Conservation (phyloP, 768 basidiomycete genomes). For the Tulasnella sp. region DNA sequence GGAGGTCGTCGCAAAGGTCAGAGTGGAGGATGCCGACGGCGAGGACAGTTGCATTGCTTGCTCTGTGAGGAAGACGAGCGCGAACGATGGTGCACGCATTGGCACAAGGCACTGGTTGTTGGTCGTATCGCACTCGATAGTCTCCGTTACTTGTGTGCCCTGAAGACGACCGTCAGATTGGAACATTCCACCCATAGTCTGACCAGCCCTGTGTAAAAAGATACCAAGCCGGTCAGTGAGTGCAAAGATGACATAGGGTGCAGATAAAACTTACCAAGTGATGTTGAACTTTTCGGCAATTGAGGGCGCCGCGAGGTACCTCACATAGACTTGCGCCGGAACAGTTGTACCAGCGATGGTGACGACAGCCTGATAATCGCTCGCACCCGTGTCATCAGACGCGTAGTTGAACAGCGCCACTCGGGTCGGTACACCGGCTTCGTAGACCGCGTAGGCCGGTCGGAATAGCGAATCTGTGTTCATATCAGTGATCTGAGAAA, state of each 20-base stretch:
- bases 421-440: conserved; percentile 33
- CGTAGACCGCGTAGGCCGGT: conserved; percentile 42
- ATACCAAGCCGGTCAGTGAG: too few relatives aligned
- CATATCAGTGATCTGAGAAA: conserved; percentile 37
- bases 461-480: conserved; percentile 29
- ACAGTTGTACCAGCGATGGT: conserved; percentile 27
- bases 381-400: conserved; percentile 33
- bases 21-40: neutral
- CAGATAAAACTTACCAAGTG: conserved; percentile 23
- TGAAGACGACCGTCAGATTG: conserved; percentile 29
- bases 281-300: conserved; percentile 31
- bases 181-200: conserved; percentile 26
- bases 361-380: conserved; percentile 30
- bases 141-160: conserved; percentile 24
- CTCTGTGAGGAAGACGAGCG: conserved; percentile 30
- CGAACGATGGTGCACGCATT: conserved; percentile 29
- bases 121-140: conserved; percentile 26
- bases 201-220: conserved; percentile 23
- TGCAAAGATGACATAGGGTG: too few relatives aligned
- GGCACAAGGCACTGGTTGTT: conserved; percentile 26
- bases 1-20: conserved; percentile 6
- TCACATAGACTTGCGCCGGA: conserved; percentile 23
- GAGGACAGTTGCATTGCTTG: conserved; percentile 19
- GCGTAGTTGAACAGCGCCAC: conserved; percentile 43
- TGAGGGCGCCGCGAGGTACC: conserved; percentile 25